Evolutionary conservation across 2,329 filamentous ascomycete species (phyloP), one percentile per base, ranked within the genome.

Genomic region (Beauveria scarabaeidicola): DNA sequence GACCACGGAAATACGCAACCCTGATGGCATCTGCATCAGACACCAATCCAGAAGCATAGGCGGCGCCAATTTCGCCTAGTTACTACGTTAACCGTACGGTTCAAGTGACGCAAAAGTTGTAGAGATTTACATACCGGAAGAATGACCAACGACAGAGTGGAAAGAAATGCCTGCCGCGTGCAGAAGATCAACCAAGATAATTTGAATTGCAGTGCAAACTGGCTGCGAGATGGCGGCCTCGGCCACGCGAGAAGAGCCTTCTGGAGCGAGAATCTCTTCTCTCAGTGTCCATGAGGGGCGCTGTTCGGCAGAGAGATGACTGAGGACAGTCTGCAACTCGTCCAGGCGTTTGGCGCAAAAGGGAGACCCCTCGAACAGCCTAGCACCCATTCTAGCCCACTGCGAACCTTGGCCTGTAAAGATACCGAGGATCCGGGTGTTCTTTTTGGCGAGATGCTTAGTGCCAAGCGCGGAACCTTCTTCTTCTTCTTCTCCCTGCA

Each of bases 21-120:
- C 38, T n/a, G n/a, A 67, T 62, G 2, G 66, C 66, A 41, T 64
- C n/a, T 59, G 13, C 10, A 3, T 21, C 56, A 23, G 54, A 32
- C 5, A 82, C 44, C 25, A 73, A 66, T 0, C 77, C 77, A 0
- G 76, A 73, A 0, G 78, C 76, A 62, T 79, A 81, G 0, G 75
- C 79, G 0, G 77, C 77, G 0, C 67, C 76, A 19, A 80, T 78
- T 61, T 80, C 78, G 0, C 47, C 47, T 44, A n/a, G n/a, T n/a
- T 19, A 43, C 36, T 8, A 19, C 10, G 40, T 43, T 19, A 43
- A 19, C 10, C 10, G 8, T 40, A n/a, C n/a, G n/a, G n/a, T n/a
- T n/a, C n/a, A n/a, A n/a, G n/a, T n/a, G n/a, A n/a, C n/a, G n/a
- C n/a, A n/a, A n/a, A n/a, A n/a, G n/a, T n/a, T n/a, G n/a, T n/a